Percentiles rank a stretch among this genome's conserved stretches.
Evolutionary conservation across 495 filamentous ascomycete species (phyloP).

Genomic region (Polyplosphaeria fusca): DNA sequence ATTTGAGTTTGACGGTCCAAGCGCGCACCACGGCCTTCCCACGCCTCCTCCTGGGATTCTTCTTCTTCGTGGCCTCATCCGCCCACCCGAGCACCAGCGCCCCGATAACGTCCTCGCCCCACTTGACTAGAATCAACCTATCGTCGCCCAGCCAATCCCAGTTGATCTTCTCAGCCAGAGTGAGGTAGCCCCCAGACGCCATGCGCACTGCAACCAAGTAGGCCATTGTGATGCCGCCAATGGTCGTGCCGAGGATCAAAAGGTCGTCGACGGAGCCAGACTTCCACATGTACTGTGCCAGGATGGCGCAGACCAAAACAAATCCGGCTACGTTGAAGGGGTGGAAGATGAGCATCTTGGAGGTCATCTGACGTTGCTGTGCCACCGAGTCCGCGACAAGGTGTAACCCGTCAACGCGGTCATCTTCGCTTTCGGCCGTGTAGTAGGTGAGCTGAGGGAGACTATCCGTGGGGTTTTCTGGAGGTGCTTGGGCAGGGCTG

Average conservation of each 20-base stretch:
- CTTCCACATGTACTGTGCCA: constrained; percentile 39
- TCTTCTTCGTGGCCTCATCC: constrained; percentile 44
- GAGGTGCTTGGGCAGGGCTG: neutral
- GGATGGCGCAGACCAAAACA: constrained; percentile 40
- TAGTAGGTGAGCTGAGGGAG: constrained; percentile 37
- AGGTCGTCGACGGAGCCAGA: constrained; percentile 35
- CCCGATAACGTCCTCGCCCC: constrained; percentile 58
- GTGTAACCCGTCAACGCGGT: constrained; percentile 69
- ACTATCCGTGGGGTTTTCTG: constrained; percentile 2
- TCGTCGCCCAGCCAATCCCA: constrained; percentile 49
- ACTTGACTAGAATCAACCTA: constrained; percentile 53
- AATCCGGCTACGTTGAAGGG: constrained; percentile 46
- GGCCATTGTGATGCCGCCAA: constrained; percentile 48
- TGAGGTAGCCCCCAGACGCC: constrained; percentile 49
- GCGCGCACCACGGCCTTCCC: constrained; percentile 57
- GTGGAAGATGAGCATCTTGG: constrained; percentile 52
- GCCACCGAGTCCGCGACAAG: constrained; percentile 63
- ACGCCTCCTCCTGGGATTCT: constrained; percentile 26
- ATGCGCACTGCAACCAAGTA: constrained; percentile 43
- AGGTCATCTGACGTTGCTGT: constrained; percentile 60
- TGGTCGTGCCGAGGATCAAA: constrained; percentile 43
- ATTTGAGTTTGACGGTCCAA: constrained; percentile 68
- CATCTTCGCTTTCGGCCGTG: constrained; percentile 41
- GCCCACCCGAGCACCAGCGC: constrained; percentile 49
- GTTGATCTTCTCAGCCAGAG: constrained; percentile 52